These are phyloP conservation scores for Aspergillus ustus DNA, from an alignment of 2,329 filamentous ascomycete species.

Conservation along the genomic window DNA sequence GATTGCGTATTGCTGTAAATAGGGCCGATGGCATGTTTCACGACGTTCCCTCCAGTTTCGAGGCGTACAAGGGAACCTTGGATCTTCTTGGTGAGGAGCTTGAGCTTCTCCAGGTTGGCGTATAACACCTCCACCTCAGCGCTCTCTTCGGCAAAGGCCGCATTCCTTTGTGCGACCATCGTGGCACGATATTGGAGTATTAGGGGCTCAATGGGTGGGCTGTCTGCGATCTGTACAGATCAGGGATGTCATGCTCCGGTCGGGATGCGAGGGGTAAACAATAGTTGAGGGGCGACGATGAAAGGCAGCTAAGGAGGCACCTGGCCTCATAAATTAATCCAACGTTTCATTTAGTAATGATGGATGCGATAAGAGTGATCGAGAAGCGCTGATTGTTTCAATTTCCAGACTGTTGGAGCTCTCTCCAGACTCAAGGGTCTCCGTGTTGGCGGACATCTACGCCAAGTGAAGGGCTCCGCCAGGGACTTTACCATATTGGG, in stretches of 20 bases:
- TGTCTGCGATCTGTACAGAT: conserved; percentile 11
- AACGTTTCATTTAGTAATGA: conserved; percentile 7
- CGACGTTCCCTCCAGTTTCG: conserved; percentile 85
- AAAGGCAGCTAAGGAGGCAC: conserved; percentile 25
- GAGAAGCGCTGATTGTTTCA: neutral
- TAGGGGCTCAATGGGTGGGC: conserved; percentile 10
- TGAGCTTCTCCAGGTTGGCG: conserved; percentile 84
- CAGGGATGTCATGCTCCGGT: conserved; percentile 19
- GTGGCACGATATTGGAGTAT: conserved; percentile 9
- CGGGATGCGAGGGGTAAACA: neutral
- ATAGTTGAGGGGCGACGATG: neutral
- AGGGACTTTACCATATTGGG: neutral
- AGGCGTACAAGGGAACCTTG: conserved; percentile 82
- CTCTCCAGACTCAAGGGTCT: neutral
- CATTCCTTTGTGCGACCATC: conserved; percentile 62
- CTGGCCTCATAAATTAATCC: conserved; percentile 26
- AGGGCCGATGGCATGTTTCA: conserved; percentile 88
- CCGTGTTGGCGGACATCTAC: neutral
- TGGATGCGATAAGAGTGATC: neutral
- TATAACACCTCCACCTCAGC: conserved; percentile 70
- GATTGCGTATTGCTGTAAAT: conserved; percentile 91
- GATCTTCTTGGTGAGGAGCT: conserved; percentile 92
- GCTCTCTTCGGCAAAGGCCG: conserved; percentile 67
- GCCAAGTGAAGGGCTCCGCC: neutral
- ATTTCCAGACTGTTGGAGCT: neutral